These are phyloP conservation scores for Astrocystis sublimbata DNA, from an alignment of 495 filamentous ascomycete species.

Conservation along the genomic window DNA sequence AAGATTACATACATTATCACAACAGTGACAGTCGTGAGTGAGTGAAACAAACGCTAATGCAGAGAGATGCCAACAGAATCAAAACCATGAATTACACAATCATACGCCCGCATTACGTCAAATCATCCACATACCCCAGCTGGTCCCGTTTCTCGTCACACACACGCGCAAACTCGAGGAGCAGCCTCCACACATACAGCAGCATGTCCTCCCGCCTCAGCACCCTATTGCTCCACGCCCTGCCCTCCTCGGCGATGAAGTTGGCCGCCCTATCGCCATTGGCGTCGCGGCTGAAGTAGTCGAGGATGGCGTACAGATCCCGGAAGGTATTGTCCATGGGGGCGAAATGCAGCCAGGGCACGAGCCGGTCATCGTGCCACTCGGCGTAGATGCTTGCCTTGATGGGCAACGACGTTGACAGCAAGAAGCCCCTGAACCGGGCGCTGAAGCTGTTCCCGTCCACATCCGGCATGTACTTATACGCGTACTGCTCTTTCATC, in stretches of 20 bases:
- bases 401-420: constrained; percentile 58
- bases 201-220: constrained; percentile 70
- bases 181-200: constrained; percentile 67
- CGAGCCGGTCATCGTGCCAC: constrained; percentile 63
- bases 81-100: background rate
- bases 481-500: constrained; percentile 58
- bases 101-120: background rate
- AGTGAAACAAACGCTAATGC: too few relatives aligned
- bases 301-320: constrained; percentile 67
- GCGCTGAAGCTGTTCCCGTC: constrained; percentile 67
- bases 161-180: constrained; percentile 58
- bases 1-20: too few relatives aligned
- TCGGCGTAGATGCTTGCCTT: constrained; percentile 66
- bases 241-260: constrained; percentile 60
- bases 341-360: constrained; percentile 62
- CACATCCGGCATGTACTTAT: constrained; percentile 61
- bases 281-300: constrained; percentile 59
- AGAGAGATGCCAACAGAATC: background rate
- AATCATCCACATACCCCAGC: constrained; percentile 14
- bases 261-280: constrained; percentile 31
- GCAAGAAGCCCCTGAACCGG: constrained; percentile 61
- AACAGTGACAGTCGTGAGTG: too few relatives aligned
- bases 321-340: constrained; percentile 70
- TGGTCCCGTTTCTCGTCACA: background rate
- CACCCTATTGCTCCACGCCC: constrained; percentile 66